Percentiles rank a stretch among this genome's conserved stretches.
phyloP scores from a whole-genome alignment of 2,329 filamentous ascomycete species.

The Tricladium varicosporioides region DNA sequence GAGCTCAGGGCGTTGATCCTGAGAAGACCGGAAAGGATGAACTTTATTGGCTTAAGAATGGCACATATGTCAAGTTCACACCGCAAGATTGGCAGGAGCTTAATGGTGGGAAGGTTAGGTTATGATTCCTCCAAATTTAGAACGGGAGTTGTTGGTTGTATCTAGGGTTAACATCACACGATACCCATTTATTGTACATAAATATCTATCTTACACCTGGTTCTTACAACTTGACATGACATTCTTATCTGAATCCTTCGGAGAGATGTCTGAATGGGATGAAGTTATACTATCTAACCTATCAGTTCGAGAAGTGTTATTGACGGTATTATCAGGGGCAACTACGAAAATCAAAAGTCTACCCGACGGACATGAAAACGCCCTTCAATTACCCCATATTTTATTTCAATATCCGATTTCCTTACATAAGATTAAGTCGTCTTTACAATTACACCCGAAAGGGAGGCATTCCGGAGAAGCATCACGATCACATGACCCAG shows the following conservation, averaged over 20 bases:
- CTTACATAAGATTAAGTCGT: no score
- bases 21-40: constrained; percentile 46
- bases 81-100: constrained; percentile 67
- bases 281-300: no score
- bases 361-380: no score
- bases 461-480: not conserved
- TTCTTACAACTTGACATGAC: no score
- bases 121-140: constrained; percentile 15
- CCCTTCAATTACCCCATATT: no score
- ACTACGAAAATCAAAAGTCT: no score
- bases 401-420: no score
- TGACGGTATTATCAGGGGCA: no score
- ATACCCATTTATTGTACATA: not conserved
- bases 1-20: constrained; percentile 73
- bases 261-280: no score
- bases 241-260: no score
- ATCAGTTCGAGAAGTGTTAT: no score
- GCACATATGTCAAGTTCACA: constrained; percentile 66
- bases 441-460: no score
- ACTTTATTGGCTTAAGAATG: constrained; percentile 58
- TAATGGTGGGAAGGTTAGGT: constrained; percentile 61
- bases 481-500: not conserved
- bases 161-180: not conserved
- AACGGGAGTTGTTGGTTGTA: not conserved
- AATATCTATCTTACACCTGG: not conserved